These are phyloP conservation scores for Coprinopsis marcescibilis DNA, from an alignment of 768 basidiomycete genomes.

Conservation along the genomic window DNA sequence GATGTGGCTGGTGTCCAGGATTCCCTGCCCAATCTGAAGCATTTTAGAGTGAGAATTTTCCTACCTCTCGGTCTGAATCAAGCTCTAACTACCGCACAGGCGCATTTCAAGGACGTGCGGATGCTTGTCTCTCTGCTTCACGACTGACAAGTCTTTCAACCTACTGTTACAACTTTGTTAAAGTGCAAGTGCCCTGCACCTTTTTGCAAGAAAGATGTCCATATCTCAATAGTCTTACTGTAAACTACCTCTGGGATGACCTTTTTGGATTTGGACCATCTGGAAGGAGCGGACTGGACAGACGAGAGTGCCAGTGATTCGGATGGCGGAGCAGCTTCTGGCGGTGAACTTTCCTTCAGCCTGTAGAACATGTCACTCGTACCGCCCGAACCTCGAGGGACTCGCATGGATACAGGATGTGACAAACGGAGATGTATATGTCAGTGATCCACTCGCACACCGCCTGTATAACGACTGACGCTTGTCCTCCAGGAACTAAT, in stretches of 20 bases:
- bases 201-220: slow-evolving; percentile 14
- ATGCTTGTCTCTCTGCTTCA: slow-evolving; percentile 5
- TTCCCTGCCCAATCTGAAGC: background rate
- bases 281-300: too few species aligned
- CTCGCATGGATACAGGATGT: background rate
- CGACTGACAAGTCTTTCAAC: slow-evolving; percentile 10
- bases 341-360: too few species aligned
- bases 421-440: background rate
- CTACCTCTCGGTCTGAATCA: background rate
- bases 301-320: too few species aligned
- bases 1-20: background rate
- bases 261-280: too few species aligned
- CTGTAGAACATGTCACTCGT: slow-evolving; percentile 10
- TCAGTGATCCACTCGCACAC: background rate
- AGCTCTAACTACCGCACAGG: slow-evolving; percentile 4
- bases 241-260: slow-evolving; percentile 8
- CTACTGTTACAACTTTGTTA: slow-evolving; percentile 7
- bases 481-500: background rate
- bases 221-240: slow-evolving; percentile 11
- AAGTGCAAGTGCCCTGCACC: slow-evolving; percentile 15
- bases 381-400: slow-evolving; percentile 14
- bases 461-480: background rate
- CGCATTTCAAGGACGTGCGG: slow-evolving; percentile 10
- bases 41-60: background rate
- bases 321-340: too few species aligned